Conservation (phyloP, 352 stramenopile species). For the Pythium coloratum region DNA sequence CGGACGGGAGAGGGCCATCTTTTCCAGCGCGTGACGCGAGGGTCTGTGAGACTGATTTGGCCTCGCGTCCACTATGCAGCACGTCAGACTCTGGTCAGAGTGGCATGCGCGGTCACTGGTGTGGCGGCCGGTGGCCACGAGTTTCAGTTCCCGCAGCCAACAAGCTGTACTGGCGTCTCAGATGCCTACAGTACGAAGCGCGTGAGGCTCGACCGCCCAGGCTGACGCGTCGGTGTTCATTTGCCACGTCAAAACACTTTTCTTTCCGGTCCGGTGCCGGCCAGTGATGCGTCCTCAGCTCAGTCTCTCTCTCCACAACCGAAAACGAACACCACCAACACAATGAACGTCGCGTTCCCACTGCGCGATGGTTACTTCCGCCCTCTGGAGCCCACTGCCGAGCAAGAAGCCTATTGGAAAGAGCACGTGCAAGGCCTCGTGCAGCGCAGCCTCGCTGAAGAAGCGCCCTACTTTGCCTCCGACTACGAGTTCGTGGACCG, state of each 20-base stretch:
- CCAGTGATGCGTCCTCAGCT: background rate
- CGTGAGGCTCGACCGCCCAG: background rate
- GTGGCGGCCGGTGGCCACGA: background rate
- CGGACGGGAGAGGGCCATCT: background rate
- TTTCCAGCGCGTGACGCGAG: background rate
- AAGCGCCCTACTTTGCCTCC: conserved; percentile 10
- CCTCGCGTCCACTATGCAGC: background rate
- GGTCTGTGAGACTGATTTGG: background rate
- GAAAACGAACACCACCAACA: background rate
- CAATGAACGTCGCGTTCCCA: conserved; percentile 21
- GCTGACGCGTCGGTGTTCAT: background rate
- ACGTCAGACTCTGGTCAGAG: background rate
- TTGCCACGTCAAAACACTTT: background rate
- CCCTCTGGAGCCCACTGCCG: conserved; percentile 9
- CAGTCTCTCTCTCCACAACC: background rate
- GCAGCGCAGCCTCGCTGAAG: conserved; percentile 5
- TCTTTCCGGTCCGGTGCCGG: background rate
- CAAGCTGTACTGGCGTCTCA: background rate
- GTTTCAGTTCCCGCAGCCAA: background rate
- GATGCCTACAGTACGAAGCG: background rate
- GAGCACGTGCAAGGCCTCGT: conserved; percentile 14
- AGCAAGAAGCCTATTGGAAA: conserved; percentile 9
- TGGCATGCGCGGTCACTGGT: background rate
- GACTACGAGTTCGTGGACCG: conserved; percentile 15
- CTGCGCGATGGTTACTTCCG: conserved; percentile 19